phyloP scores from a whole-genome alignment of 2,329 filamentous ascomycete genomes.

The Calonectria hongkongensis region DNA sequence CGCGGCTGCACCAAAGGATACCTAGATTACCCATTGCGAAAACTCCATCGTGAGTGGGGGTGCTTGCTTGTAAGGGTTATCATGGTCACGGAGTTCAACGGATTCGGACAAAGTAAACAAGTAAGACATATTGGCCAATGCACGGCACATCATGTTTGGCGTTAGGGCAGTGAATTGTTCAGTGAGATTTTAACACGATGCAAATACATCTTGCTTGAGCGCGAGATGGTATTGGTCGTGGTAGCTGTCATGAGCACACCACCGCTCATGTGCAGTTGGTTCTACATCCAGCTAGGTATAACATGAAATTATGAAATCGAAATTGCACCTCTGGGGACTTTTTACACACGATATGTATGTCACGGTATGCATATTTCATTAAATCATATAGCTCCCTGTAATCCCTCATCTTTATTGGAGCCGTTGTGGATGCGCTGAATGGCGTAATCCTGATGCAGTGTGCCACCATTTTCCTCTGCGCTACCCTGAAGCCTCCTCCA shows the following conservation, averaged over 20 bases:
- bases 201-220: conserved; percentile 3
- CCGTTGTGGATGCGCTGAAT: conserved; percentile 20
- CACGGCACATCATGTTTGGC: conserved; percentile 39
- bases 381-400: conserved; percentile 6
- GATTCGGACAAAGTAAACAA: conserved; percentile 24
- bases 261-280: background rate
- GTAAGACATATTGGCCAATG: conserved; percentile 18
- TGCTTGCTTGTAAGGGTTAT: conserved; percentile 10
- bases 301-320: conserved; percentile 11
- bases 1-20: conserved; percentile 42
- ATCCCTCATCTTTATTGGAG: conserved; percentile 15
- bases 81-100: conserved; percentile 45
- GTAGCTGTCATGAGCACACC: background rate
- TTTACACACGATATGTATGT: background rate
- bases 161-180: conserved; percentile 29
- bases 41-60: background rate
- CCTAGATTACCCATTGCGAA: conserved; percentile 31
- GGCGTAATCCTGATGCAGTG: conserved; percentile 36
- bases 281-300: background rate
- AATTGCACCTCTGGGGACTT: background rate
- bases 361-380: background rate
- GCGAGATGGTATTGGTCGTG: background rate
- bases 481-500: conserved; percentile 35
- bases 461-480: conserved; percentile 20
- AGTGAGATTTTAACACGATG: background rate